Evolutionary conservation across 2,329 filamentous ascomycete species (phyloP).

Genomic region (Fusarium sp.): DNA sequence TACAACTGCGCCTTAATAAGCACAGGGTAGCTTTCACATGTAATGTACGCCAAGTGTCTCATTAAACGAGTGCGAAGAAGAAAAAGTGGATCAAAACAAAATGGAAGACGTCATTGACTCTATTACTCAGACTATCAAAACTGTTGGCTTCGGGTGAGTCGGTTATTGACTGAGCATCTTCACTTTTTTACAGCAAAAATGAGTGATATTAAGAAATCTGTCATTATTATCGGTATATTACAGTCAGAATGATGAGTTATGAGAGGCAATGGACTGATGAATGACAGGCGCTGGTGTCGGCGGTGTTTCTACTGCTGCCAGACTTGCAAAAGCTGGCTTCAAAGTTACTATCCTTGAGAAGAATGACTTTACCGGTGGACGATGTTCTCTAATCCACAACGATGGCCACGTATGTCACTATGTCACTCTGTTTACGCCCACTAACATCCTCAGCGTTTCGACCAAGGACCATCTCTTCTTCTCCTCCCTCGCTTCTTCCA

Average conservation of each 20-base stretch:
- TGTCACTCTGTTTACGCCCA: fast-evolving
- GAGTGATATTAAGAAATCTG: conserved; percentile 41
- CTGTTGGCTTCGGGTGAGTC: conserved; percentile 2
- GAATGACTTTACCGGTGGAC: conserved; percentile 77
- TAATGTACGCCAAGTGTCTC: conserved; percentile 10
- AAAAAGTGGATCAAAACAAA: conserved; percentile 25
- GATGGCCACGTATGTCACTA: conserved; percentile 57
- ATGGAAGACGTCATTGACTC: conserved; percentile 42
- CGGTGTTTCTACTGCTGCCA: conserved; percentile 77
- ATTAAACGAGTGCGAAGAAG: background rate
- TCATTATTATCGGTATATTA: conserved; percentile 47
- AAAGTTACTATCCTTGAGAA: conserved; percentile 83
- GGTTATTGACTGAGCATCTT: background rate
- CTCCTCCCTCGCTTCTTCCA: conserved; percentile 78
- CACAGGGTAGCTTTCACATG: conserved; percentile 19
- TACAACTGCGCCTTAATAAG: conserved; percentile 5
- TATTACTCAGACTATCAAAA: conserved; percentile 22
- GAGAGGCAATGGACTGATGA: background rate
- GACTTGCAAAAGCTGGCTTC: conserved; percentile 77
- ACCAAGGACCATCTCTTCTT: conserved; percentile 80
- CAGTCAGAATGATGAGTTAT: fast-evolving
- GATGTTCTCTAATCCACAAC: conserved; percentile 74
- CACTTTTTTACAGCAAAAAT: conserved; percentile 17
- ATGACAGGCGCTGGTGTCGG: conserved; percentile 74
- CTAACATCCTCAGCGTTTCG: conserved; percentile 67